A percentile compares a stretch with the other conserved stretches of the same genome.
Conservation (phyloP, 139 green algal species). For the Klebsormidium nitens region DNA sequence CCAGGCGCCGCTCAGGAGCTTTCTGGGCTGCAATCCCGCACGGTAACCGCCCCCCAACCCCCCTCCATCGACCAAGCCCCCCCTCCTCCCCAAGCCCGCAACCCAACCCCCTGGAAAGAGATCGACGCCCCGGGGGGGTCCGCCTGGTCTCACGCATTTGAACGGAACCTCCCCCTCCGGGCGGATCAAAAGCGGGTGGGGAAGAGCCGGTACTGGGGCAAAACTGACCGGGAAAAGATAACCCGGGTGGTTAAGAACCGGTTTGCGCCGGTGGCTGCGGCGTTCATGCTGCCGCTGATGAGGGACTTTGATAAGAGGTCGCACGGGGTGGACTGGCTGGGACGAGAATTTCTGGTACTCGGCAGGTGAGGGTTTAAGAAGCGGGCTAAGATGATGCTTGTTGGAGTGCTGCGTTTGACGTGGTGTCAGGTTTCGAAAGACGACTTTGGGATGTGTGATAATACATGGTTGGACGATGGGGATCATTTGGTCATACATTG, state of each 20-base stretch:
- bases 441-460: neutral
- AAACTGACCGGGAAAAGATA: constrained; percentile 50
- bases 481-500: neutral
- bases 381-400: neutral
- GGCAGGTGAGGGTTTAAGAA: constrained; percentile 26
- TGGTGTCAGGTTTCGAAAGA: neutral
- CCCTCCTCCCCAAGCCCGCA: no score
- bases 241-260: constrained; percentile 21
- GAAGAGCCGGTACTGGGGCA: no score
- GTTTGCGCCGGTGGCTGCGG: constrained; percentile 11
- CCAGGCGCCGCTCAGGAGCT: no score
- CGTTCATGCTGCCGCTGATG: constrained; percentile 40
- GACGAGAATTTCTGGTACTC: constrained; percentile 61
- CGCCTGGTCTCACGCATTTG: no score
- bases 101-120: no score
- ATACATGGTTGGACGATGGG: neutral
- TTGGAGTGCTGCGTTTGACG: neutral
- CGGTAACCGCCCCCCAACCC: no score
- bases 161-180: no score
- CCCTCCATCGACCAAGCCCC: no score
- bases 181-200: no score
- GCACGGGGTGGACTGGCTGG: constrained; percentile 78
- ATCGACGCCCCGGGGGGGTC: no score
- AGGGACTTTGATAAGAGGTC: constrained; percentile 18
- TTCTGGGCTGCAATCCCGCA: no score